Conservation (phyloP, 805 yeast species). For the Barnettozyma salicaria region DNA sequence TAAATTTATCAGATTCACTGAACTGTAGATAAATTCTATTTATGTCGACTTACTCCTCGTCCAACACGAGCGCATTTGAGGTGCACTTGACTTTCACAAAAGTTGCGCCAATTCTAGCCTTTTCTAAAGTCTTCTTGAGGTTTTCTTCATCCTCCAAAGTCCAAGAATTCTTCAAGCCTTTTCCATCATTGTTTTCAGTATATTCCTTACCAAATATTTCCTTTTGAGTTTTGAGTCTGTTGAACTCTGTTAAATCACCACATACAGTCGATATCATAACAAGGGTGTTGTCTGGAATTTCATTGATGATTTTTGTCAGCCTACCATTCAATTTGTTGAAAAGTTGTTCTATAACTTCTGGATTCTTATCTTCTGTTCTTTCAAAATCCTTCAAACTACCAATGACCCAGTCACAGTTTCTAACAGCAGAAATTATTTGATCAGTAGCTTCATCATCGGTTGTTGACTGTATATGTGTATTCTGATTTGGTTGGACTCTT, state of each 20-base stretch:
- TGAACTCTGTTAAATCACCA: constrained; percentile 49
- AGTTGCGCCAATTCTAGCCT: constrained; percentile 57
- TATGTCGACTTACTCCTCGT: neutral
- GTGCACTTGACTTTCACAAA: constrained; percentile 42
- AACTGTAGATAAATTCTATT: neutral
- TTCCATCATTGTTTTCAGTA: constrained; percentile 25
- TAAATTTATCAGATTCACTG: constrained; percentile 5
- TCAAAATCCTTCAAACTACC: constrained; percentile 50
- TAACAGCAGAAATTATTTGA: constrained; percentile 24
- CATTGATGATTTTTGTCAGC: constrained; percentile 42
- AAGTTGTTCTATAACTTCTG: constrained; percentile 9
- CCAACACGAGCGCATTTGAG: neutral
- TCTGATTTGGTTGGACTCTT: constrained; percentile 23
- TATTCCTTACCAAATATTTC: constrained; percentile 39
- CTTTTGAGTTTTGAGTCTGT: constrained; percentile 38
- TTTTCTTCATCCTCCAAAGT: constrained; percentile 40
- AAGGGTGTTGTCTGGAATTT: constrained; percentile 52
- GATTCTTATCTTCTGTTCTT: constrained; percentile 12
- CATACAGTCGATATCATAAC: constrained; percentile 57
- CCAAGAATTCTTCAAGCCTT: constrained; percentile 45
- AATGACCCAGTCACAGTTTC: constrained; percentile 38
- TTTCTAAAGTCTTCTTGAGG: constrained; percentile 39
- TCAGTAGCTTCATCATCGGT: constrained; percentile 58
- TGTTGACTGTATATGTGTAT: constrained; percentile 35
- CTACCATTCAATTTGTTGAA: constrained; percentile 35